Conservation (phyloP, 352 stramenopile genomes). For the Pythium utonaiense region DNA sequence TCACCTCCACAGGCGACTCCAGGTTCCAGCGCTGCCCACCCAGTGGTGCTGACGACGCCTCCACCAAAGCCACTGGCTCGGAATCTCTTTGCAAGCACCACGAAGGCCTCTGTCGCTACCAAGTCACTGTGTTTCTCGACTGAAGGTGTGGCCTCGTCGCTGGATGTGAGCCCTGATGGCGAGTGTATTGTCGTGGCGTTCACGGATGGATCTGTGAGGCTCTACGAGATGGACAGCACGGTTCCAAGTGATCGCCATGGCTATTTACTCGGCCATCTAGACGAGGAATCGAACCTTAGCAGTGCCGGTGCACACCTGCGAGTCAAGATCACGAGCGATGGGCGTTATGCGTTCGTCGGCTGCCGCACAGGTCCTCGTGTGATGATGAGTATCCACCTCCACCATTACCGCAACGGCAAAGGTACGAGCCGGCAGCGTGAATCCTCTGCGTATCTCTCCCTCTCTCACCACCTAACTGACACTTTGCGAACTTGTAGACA, state of each 20-base stretch:
- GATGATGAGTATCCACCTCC: conserved; percentile 80
- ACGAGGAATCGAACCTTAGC: conserved; percentile 64
- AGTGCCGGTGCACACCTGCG: conserved; percentile 48
- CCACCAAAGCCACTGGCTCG: conserved; percentile 40
- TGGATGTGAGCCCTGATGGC: conserved; percentile 74
- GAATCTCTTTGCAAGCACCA: conserved; percentile 42
- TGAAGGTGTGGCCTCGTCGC: conserved; percentile 60
- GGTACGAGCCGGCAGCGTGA: conserved; percentile 29
- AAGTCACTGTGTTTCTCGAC: conserved; percentile 82
- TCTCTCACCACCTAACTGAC: not conserved
- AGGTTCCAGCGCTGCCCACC: not conserved
- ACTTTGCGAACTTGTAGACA: conserved; percentile 31
- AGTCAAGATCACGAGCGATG: conserved; percentile 76
- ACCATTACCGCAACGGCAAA: conserved; percentile 81
- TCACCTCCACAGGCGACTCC: not conserved
- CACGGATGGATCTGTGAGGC: conserved; percentile 66
- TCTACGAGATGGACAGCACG: conserved; percentile 85
- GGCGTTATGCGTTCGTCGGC: conserved; percentile 80
- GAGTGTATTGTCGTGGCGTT: conserved; percentile 84
- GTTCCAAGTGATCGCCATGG: conserved; percentile 76
- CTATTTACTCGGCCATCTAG: conserved; percentile 77
- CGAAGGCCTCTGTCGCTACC: conserved; percentile 35
- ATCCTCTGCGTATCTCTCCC: no score
- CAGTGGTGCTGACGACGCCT: conserved; percentile 14
- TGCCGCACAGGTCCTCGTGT: conserved; percentile 60